These are phyloP conservation scores for Parafenestella ontariensis DNA, from an alignment of 2,329 filamentous ascomycete genomes.

Conservation along the genomic window DNA sequence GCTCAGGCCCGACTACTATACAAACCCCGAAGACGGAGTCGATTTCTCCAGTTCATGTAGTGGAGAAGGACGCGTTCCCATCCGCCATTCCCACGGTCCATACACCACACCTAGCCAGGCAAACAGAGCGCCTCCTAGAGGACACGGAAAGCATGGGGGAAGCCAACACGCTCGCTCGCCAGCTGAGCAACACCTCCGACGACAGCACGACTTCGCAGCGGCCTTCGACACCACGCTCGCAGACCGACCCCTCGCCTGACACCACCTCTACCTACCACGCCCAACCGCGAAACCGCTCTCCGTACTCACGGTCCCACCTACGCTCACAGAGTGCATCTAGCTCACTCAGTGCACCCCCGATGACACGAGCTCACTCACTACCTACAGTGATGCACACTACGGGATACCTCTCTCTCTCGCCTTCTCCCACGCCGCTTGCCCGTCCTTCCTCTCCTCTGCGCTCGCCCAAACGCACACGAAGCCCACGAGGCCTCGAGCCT, in stretches of 20 bases:
- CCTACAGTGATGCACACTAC: slow-evolving; percentile 50
- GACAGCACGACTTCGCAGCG: slow-evolving; percentile 30
- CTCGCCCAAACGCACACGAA: slow-evolving; percentile 53
- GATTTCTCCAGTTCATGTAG: slow-evolving; percentile 3
- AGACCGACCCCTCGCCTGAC: slow-evolving; percentile 48
- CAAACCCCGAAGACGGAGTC: slow-evolving; percentile 11
- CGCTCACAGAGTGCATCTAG: slow-evolving; percentile 54
- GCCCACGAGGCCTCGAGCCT: slow-evolving; percentile 37
- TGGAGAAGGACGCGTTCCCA: slow-evolving; percentile 2
- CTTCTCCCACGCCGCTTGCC: slow-evolving; percentile 34
- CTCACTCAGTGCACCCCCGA: slow-evolving; percentile 52
- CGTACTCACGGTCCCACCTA: slow-evolving; percentile 55
- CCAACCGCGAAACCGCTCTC: slow-evolving; percentile 55
- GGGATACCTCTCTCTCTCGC: slow-evolving; percentile 44
- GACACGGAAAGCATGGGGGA: slow-evolving; percentile 32
- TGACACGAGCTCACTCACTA: slow-evolving; percentile 57
- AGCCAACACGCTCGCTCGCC: slow-evolving; percentile 26
- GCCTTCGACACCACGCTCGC: slow-evolving; percentile 46
- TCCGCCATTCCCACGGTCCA: slow-evolving; percentile 2
- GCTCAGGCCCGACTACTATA: slow-evolving; percentile 10
- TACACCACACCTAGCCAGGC: slow-evolving; percentile 1
- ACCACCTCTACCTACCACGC: slow-evolving; percentile 33
- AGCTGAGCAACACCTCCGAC: slow-evolving; percentile 33
- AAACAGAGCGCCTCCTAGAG: slow-evolving; percentile 6
- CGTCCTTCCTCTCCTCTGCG: slow-evolving; percentile 50